Evolutionary conservation across 164 flowering plant genomes (phyloP).

Genomic region (Nymphaea thermarum): DNA sequence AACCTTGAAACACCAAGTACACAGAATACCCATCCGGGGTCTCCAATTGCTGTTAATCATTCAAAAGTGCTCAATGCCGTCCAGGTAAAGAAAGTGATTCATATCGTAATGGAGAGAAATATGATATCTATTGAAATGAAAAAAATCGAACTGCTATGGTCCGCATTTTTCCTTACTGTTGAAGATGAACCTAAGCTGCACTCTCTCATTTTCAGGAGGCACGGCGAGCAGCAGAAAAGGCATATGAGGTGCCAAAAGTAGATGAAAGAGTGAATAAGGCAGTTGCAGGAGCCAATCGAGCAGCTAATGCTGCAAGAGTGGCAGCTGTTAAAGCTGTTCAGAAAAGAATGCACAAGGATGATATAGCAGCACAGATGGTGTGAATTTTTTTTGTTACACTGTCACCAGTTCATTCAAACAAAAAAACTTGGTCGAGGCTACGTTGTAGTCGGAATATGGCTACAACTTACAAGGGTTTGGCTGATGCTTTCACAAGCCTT

Average conservation of each 20-base stretch:
- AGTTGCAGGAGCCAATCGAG: conserved; percentile 67
- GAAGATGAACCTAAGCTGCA: not conserved
- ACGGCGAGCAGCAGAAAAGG: conserved; percentile 63
- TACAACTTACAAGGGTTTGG: not conserved
- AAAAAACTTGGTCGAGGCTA: not conserved
- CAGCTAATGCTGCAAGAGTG: conserved; percentile 93
- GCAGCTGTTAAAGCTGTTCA: conserved; percentile 95
- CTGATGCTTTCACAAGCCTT: not conserved
- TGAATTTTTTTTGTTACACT: not conserved
- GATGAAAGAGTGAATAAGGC: conserved; percentile 84
- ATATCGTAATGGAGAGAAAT: not conserved
- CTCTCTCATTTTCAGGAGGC: conserved; percentile 46
- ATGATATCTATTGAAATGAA: not conserved
- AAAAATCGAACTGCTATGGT: conserved; percentile 1
- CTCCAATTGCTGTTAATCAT: conserved; percentile 47
- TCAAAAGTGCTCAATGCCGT: conserved; percentile 62
- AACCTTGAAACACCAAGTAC: conserved; percentile 47
- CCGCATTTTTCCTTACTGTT: not conserved
- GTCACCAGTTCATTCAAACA: not conserved
- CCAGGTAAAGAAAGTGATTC: conserved; percentile 37
- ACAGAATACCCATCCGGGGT: conserved; percentile 35
- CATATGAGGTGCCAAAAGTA: conserved; percentile 42
- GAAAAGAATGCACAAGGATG: conserved; percentile 60
- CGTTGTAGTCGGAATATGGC: not conserved
- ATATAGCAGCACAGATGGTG: not conserved